Conservation (phyloP, 768 basidiomycete genomes). For the Leucosporidium scottii region DNA sequence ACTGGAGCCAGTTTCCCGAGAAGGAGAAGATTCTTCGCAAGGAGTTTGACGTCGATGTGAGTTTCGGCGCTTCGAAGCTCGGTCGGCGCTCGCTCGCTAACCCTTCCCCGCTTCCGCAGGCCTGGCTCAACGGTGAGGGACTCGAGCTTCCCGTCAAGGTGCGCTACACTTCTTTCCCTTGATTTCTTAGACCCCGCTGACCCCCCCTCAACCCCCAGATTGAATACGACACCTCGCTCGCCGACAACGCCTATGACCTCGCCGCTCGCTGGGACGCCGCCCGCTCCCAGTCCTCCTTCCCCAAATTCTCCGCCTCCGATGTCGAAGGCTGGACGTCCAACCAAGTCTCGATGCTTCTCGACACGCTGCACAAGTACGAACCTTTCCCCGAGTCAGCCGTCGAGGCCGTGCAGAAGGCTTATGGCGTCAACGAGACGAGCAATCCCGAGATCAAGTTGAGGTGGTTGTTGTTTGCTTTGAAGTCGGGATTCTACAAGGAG, state of each 20-base stretch:
- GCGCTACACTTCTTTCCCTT: conserved; percentile 1
- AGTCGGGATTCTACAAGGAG: conserved; percentile 41
- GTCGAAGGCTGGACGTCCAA: conserved; percentile 38
- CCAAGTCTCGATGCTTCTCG: conserved; percentile 46
- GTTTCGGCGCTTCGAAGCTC: neutral
- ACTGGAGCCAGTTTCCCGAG: conserved; percentile 37
- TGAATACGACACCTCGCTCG: conserved; percentile 37
- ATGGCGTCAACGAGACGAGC: conserved; percentile 38
- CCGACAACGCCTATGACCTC: conserved; percentile 39
- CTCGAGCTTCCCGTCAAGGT: conserved; percentile 40
- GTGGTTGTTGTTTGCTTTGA: conserved; percentile 24
- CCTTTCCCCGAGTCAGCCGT: conserved; percentile 22
- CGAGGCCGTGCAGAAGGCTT: conserved; percentile 34
- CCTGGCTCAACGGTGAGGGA: conserved; percentile 45
- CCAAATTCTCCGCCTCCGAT: conserved; percentile 40
- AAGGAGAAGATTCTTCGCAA: conserved; percentile 39
- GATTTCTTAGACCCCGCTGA: neutral
- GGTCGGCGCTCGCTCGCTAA: neutral
- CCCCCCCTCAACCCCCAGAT: conserved; percentile 12
- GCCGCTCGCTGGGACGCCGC: conserved; percentile 42
- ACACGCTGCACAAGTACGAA: conserved; percentile 34
- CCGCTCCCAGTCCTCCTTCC: conserved; percentile 15
- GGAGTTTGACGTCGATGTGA: conserved; percentile 31
- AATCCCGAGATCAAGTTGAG: conserved; percentile 43
- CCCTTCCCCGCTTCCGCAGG: neutral